Percentiles rank a stretch among this genome's conserved stretches.
Conservation (phyloP, 768 basidiomycete genomes). For the Basidioascus undulatus region DNA sequence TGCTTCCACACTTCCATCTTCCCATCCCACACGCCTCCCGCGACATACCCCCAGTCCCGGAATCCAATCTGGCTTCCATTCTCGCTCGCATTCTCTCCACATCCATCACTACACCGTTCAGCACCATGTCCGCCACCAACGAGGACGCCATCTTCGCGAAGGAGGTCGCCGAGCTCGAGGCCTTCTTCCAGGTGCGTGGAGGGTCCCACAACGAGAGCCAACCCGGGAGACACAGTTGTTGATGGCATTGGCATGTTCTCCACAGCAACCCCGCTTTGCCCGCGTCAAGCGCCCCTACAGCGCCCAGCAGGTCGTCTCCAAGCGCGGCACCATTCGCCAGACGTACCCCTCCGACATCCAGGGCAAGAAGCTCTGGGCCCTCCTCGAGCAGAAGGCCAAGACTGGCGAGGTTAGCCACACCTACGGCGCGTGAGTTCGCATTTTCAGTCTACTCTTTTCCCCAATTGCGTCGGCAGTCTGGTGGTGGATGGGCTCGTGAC, state of each 20-base stretch:
- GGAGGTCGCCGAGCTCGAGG: no score
- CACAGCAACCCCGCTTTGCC: constrained; percentile 65
- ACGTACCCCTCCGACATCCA: constrained; percentile 62
- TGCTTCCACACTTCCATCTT: no score
- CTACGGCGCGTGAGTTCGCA: constrained; percentile 93
- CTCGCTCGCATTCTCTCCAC: no score
- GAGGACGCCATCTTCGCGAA: no score
- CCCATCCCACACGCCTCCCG: no score
- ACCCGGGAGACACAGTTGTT: no score
- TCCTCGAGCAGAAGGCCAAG: constrained; percentile 52
- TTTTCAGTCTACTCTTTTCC: not conserved
- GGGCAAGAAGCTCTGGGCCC: constrained; percentile 62
- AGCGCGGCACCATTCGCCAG: constrained; percentile 67
- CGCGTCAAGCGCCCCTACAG: constrained; percentile 77
- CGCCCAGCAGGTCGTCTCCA: constrained; percentile 75
- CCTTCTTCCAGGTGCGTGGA: no score
- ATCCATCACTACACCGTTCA: no score
- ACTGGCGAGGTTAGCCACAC: constrained; percentile 70
- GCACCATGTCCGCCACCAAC: no score
- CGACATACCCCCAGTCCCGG: not conserved
- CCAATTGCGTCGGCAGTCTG: not conserved
- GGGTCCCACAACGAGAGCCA: no score
- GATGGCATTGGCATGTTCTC: no score
- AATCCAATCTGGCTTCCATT: no score
- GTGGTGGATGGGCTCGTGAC: not conserved